phyloP scores from a whole-genome alignment of 768 basidiomycete genomes.

The Xerocomellus amylosporus region DNA sequence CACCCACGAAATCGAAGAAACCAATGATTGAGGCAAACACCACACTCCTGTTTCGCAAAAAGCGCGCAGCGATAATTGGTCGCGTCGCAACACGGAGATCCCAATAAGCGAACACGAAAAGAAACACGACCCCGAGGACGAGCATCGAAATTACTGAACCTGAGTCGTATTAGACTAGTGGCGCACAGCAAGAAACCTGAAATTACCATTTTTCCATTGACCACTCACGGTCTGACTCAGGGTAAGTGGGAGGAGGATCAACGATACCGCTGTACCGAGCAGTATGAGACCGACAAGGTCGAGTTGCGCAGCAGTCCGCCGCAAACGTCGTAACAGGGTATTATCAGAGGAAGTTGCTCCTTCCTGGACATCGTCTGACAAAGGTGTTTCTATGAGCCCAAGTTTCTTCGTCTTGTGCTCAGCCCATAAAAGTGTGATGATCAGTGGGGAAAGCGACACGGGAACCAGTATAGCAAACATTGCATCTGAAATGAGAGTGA shows the following conservation, averaged over 20 bases:
- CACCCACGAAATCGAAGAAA: constrained; percentile 56
- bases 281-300: constrained; percentile 52
- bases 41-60: constrained; percentile 57
- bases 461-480: constrained; percentile 61
- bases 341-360: background rate
- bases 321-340: constrained; percentile 5
- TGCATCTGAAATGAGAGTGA: constrained; percentile 36
- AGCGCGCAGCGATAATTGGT: constrained; percentile 61
- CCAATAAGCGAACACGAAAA: constrained; percentile 45
- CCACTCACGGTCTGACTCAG: constrained; percentile 39
- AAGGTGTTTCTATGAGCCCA: constrained; percentile 25
- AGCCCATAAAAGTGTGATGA: constrained; percentile 53
- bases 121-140: constrained; percentile 42
- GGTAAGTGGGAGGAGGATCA: constrained; percentile 57
- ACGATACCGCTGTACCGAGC: constrained; percentile 46
- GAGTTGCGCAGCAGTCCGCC: constrained; percentile 34
- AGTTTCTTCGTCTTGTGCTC: constrained; percentile 45
- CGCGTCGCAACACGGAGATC: constrained; percentile 49
- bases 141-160: constrained; percentile 53
- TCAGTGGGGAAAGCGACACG: constrained; percentile 47
- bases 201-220: constrained; percentile 45
- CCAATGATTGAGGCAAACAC: constrained; percentile 59
- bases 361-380: background rate
- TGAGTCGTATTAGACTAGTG: constrained; percentile 20
- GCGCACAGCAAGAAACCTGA: background rate